These are phyloP conservation scores for Carnegiea gigantea DNA, from an alignment of 179 eudicot species.

Conservation along the genomic window DNA sequence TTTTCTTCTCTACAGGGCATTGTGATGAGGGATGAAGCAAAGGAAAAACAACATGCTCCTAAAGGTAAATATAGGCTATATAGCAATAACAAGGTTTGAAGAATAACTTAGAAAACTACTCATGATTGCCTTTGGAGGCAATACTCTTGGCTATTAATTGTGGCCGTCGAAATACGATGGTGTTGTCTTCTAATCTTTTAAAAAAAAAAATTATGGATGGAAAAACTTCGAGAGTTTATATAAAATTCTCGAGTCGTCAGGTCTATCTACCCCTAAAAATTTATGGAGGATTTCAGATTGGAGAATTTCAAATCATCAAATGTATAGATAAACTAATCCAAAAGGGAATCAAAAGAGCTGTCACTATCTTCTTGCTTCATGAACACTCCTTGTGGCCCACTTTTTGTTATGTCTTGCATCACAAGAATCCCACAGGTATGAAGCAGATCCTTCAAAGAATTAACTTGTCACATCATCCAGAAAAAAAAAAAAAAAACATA, in stretches of 20 bases:
- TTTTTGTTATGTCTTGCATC: slow-evolving; percentile 25
- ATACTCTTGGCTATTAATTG: neutral
- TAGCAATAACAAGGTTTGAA: neutral
- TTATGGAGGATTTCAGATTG: neutral
- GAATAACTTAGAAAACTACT: slow-evolving; percentile 10
- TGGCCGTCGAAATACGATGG: no score
- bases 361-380: slow-evolving; percentile 25
- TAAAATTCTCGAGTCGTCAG: neutral
- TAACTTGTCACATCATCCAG: slow-evolving; percentile 6
- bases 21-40: slow-evolving; percentile 29
- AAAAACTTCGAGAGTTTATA: no score
- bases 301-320: neutral
- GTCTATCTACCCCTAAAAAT: no score
- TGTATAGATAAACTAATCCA: neutral
- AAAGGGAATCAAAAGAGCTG: slow-evolving; percentile 10
- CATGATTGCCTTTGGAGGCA: neutral
- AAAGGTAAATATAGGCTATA: neutral
- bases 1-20: slow-evolving; percentile 33
- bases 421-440: slow-evolving; percentile 18
- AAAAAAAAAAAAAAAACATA: no score
- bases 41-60: neutral
- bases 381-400: slow-evolving; percentile 27
- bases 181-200: no score
- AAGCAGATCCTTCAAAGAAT: slow-evolving; percentile 12
- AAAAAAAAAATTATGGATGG: no score